Evolutionary conservation across 257 asterid species (phyloP).

Genomic region (Ilex asprella): DNA sequence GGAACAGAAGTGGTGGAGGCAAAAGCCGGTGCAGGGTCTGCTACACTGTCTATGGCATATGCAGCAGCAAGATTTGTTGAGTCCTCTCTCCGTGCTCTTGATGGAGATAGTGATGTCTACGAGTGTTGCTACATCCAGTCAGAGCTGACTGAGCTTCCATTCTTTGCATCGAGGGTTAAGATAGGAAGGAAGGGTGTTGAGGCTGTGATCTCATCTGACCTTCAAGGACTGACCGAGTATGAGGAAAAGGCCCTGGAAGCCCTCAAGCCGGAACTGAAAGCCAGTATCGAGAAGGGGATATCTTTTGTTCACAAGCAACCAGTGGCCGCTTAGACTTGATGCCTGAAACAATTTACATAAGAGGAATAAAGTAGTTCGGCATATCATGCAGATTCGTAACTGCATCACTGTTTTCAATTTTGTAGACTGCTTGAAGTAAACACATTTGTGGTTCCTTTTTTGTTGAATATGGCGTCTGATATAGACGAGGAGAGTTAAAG

Average conservation of each 20-base stretch:
- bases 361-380: conserved; percentile 25
- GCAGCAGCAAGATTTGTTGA: conserved; percentile 87
- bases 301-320: conserved; percentile 58
- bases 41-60: conserved; percentile 90
- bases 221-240: conserved; percentile 63
- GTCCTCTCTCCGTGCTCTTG: conserved; percentile 85
- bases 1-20: conserved; percentile 96
- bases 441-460: not conserved
- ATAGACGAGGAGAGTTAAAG: conserved; percentile 17
- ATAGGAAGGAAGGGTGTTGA: conserved; percentile 73
- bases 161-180: conserved; percentile 83
- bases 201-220: conserved; percentile 63
- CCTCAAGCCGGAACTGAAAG: conserved; percentile 69
- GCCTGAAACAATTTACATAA: conserved; percentile 14
- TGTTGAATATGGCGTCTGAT: conserved; percentile 19
- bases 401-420: conserved; percentile 32
- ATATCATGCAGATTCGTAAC: conserved; percentile 13
- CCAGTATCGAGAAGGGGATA: conserved; percentile 80
- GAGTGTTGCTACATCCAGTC: conserved; percentile 72
- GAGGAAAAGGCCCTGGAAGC: conserved; percentile 79
- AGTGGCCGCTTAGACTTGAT: conserved; percentile 38
- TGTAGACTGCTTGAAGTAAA: conserved; percentile 29
- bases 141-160: conserved; percentile 63
- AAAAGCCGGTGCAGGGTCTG: conserved; percentile 90
- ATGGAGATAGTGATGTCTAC: conserved; percentile 69